Evolutionary conservation across 768 basidiomycete species (phyloP), one percentile per base, ranked within the genome.

Genomic region (Naganishia randhawae): DNA sequence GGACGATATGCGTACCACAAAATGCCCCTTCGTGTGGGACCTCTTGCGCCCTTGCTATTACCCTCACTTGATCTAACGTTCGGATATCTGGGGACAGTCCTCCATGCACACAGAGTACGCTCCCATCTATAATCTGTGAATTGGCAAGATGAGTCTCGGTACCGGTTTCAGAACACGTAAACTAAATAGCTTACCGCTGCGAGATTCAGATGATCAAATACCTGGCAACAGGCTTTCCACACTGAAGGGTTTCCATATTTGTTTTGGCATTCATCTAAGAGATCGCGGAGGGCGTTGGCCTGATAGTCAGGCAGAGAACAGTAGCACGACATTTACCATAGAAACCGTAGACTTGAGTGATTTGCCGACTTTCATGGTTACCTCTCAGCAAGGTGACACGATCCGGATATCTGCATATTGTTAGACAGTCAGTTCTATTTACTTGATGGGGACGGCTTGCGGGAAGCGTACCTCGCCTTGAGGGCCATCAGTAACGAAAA

Each of bases 291-390:
- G 25, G 50, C 41, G 41, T 31, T 51, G 6, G 25, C 6, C 4
- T 5, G 31, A 17, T 10, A 32, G 25, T 7, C 29, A n/a, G 14
- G 63, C 25, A 14, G 50, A 19, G n/a, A 8, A 48, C 2, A 19
- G 39, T 2, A 22, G 52, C 13, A 13, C 37, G 37, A 10, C 31
- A 78, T 87, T 70, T 67, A 93, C 93, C 93, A 76, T 96, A 97
- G 79, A 96, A 97, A n/a, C 94, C 95, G 69, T 97, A 97, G 22
- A 99, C 96, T 81, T 99, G 96, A 31, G 96, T 99, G 84, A 99
- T 99, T 84, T 99, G 96, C 76, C 96, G 86, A 73, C 90, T 92
- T 82, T 99, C 96, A 84, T 99, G 96, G 81, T 99, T 98, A 48
- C 96, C 96, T 71, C 96, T 89, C 48, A 99, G 84, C 78, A 99